Evolutionary conservation across 768 basidiomycete species (phyloP).

Genomic region (Kwoniella bestiolae): DNA sequence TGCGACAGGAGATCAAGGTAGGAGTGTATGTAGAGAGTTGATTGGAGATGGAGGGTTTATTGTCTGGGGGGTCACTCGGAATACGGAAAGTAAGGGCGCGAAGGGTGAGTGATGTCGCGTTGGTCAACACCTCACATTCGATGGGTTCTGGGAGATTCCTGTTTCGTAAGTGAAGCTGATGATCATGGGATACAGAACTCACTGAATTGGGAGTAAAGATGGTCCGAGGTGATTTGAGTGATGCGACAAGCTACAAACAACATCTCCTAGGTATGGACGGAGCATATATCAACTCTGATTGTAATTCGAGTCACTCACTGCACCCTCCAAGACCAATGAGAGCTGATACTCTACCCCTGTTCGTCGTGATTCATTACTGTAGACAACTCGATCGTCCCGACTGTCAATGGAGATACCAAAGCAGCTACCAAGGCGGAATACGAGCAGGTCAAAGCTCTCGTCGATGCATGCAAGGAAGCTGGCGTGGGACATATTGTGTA

Average conservation of each 20-base stretch:
- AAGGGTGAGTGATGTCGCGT: conserved; percentile 11
- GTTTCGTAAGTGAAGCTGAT: neutral
- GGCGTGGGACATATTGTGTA: conserved; percentile 12
- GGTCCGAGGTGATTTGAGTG: conserved; percentile 25
- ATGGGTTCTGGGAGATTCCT: too few relatives aligned
- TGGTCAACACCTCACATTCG: too few relatives aligned
- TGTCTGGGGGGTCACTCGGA: conserved; percentile 23
- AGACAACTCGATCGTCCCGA: neutral
- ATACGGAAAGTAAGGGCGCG: conserved; percentile 16
- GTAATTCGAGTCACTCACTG: conserved; percentile 6
- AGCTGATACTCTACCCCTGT: neutral
- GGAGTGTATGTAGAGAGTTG: conserved; percentile 22
- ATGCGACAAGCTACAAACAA: conserved; percentile 16
- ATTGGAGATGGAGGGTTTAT: conserved; percentile 19
- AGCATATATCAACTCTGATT: conserved; percentile 34
- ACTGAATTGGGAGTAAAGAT: conserved; percentile 22
- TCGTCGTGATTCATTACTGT: neutral
- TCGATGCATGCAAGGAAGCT: conserved; percentile 13
- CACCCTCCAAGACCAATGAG: neutral
- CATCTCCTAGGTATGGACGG: conserved; percentile 26
- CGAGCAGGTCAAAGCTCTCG: neutral
- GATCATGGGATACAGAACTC: neutral
- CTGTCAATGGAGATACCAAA: neutral
- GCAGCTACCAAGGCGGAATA: neutral
- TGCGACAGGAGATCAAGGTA: conserved; percentile 30